A percentile compares a stretch with the other conserved stretches of the same genome.
Conservation (phyloP, 2,329 filamentous ascomycete species). For the Thielaviopsis musarum region DNA sequence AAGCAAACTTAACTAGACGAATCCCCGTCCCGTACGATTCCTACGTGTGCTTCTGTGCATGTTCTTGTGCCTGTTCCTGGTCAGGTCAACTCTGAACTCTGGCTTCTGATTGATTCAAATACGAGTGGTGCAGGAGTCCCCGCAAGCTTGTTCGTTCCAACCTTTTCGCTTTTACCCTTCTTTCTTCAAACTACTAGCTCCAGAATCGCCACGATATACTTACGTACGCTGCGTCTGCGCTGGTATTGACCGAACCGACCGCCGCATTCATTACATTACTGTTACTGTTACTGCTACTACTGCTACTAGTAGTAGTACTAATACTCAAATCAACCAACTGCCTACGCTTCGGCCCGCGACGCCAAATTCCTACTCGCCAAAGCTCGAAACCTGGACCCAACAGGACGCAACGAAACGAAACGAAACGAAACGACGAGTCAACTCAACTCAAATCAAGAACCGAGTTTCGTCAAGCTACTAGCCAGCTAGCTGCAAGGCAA, state of each 20-base stretch:
- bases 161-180: background rate
- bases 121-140: background rate
- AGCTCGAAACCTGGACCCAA: background rate
- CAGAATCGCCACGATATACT: background rate
- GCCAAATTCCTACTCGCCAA: background rate
- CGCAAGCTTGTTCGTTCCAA: background rate
- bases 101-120: slow-evolving; percentile 5
- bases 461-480: background rate
- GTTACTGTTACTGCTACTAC: background rate
- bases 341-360: background rate
- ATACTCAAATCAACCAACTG: no score
- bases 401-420: background rate
- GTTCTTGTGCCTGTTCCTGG: background rate
- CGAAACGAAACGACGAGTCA: background rate
- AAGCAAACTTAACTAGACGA: background rate
- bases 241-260: background rate
- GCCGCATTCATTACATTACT: background rate
- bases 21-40: background rate
- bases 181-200: background rate
- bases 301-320: no score
- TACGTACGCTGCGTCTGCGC: background rate
- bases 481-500: background rate
- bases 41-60: background rate
- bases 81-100: background rate
- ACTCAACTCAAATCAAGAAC: background rate